These are phyloP conservation scores for Chaetomidium leptoderma DNA, from an alignment of 495 filamentous ascomycete species.

Conservation along the genomic window DNA sequence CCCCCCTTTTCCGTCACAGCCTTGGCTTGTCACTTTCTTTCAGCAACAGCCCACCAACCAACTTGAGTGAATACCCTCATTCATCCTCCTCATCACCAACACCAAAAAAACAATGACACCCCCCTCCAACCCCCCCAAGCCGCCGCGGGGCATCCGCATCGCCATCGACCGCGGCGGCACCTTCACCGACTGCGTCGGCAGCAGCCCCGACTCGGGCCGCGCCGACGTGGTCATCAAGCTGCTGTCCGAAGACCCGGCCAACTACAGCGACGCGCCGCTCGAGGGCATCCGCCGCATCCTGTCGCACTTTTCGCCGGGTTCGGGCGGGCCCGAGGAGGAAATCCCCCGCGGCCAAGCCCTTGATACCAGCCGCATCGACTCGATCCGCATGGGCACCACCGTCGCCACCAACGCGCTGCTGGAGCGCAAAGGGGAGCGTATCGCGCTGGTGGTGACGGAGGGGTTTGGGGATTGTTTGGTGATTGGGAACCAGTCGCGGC, in stretches of 20 bases:
- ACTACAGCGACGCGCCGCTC: slow-evolving; percentile 83
- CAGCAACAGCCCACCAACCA: no score
- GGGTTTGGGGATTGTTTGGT: slow-evolving; percentile 90
- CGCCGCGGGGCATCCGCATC: slow-evolving; percentile 46
- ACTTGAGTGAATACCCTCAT: no score
- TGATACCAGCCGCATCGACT: slow-evolving; percentile 78
- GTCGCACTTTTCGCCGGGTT: slow-evolving; percentile 77
- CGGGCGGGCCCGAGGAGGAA: slow-evolving; percentile 57
- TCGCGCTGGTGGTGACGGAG: slow-evolving; percentile 85
- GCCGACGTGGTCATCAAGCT: slow-evolving; percentile 84
- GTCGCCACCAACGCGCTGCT: slow-evolving; percentile 86
- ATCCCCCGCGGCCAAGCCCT: slow-evolving; percentile 77
- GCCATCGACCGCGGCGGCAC: slow-evolving; percentile 66
- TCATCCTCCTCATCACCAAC: no score
- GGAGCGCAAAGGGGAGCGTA: slow-evolving; percentile 90
- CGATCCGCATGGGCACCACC: slow-evolving; percentile 85
- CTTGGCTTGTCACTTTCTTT: no score
- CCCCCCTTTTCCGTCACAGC: no score
- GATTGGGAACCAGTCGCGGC: slow-evolving; percentile 80
- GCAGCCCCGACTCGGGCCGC: slow-evolving; percentile 69
- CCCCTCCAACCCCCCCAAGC: background rate
- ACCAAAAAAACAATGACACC: background rate
- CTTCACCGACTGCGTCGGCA: slow-evolving; percentile 66
- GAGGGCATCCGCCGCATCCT: slow-evolving; percentile 90
- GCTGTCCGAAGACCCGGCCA: slow-evolving; percentile 82